A percentile compares a stretch with the other conserved stretches of the same genome.
Evolutionary conservation across 768 basidiomycete species (phyloP).

Genomic region (Naganishia antarctica): DNA sequence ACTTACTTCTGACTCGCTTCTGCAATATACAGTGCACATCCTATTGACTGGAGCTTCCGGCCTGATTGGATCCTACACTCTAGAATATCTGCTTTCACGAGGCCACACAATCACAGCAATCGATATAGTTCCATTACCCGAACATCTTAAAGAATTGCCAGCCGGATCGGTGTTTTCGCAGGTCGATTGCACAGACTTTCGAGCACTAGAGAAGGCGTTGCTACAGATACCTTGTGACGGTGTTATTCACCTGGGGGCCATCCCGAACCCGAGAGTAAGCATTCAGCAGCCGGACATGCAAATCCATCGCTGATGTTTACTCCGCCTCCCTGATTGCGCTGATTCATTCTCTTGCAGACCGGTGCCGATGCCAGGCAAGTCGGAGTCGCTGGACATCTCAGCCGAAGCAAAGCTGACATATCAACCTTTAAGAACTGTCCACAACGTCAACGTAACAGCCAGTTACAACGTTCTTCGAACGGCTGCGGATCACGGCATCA

Average conservation of each 20-base stretch:
- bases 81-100: neutral
- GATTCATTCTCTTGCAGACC: neutral
- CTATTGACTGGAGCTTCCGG: neutral
- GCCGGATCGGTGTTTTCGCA: conserved; percentile 6
- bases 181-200: conserved; percentile 24
- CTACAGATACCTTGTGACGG: conserved; percentile 33
- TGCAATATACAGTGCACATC: conserved; percentile 9
- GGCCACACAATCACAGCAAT: conserved; percentile 35
- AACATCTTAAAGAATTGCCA: neutral
- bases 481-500: conserved; percentile 33
- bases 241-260: conserved; percentile 42
- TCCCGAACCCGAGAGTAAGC: conserved; percentile 32
- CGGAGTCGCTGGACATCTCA: no score
- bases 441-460: conserved; percentile 39
- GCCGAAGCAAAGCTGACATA: neutral
- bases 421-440: conserved; percentile 26
- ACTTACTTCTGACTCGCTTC: no score
- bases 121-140: conserved; percentile 34
- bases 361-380: neutral
- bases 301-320: neutral
- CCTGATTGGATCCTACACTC: conserved; percentile 5
- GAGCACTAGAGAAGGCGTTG: conserved; percentile 19
- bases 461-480: conserved; percentile 43
- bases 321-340: no score
- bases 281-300: neutral